These are phyloP conservation scores for Cavenderia fasciculata DNA, from an alignment of 78 protist species.

Conservation along the genomic window DNA sequence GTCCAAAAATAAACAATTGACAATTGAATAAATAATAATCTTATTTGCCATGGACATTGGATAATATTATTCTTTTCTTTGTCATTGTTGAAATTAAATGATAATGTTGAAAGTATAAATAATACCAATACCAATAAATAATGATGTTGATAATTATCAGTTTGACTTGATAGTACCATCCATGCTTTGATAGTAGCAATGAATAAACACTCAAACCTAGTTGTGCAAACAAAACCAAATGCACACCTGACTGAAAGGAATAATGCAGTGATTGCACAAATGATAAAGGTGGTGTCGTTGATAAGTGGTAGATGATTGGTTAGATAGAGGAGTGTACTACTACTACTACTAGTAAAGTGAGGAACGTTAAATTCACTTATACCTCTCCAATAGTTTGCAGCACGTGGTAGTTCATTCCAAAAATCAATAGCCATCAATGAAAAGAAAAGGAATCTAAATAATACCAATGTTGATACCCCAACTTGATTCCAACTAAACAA, in stretches of 20 bases:
- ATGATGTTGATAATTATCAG: constrained; percentile 69
- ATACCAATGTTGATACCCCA: no score
- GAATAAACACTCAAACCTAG: constrained; percentile 2
- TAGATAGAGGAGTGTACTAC: no score
- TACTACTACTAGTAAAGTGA: constrained; percentile 8
- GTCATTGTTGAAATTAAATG: no score
- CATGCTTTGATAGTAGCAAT: constrained; percentile 6
- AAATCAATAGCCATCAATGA: constrained; percentile 47
- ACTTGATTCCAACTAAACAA: no score
- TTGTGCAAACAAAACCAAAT: not conserved
- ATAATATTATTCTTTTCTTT: no score
- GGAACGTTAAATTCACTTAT: not conserved
- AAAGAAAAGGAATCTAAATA: constrained; percentile 38
- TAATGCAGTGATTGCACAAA: not conserved
- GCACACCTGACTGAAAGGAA: constrained; percentile 14
- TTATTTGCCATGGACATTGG: constrained; percentile 42
- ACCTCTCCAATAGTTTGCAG: constrained; percentile 20
- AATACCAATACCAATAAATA: constrained; percentile 27
- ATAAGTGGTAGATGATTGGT: no score
- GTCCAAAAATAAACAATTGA: constrained; percentile 49
- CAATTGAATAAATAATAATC: constrained; percentile 20
- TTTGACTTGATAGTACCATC: constrained; percentile 32
- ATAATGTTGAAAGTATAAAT: constrained; percentile 3
- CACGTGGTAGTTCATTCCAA: constrained; percentile 56
- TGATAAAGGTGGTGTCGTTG: not conserved